Base-by-base conservation (phyloP, 2,329 filamentous ascomycete genomes). In the Cytospora schulzeri region DNA sequence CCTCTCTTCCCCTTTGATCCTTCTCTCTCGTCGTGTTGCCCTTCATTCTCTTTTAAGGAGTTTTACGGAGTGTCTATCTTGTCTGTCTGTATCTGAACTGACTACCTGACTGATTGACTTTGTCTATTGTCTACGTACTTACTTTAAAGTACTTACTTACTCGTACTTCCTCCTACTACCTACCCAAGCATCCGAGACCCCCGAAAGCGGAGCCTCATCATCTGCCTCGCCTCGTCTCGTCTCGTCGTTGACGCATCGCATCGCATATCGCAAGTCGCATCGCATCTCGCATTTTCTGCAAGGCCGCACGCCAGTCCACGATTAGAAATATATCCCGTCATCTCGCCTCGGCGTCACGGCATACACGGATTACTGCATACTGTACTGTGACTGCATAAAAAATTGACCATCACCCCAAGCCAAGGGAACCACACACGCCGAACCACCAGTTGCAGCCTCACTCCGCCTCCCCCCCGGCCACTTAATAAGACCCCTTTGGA, bases 181-280 rank as follows among this genome's bases (percentile, higher is more conserved):
- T 54, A 48, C 8, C 31, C 31, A 29, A 31, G 52, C 60, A 15
- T 57, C 59, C 54, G 55, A 52, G 35, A 33, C 22, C 60, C 54
- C 66, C 66, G 66, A 67, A 67, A 67, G 66, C 66, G 66, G 66
- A 67, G 66, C 60, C 66, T 67, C 55, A 56, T 54, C 63, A 55
- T 45, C 59, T 50, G 66, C 58, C 64, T 60, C 63, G 53, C 33
- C 53, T 57, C 56, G 24, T 31, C 24, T n/a, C n/a, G n/a, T n/a
- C n/a, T n/a, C n/a, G n/a, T n/a, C 66, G 53, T 63, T 60, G 54
- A 56, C 45, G 61, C 54, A 55, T 55, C 24, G 31, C 60, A n/a
- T 35, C 60, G 17, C 45, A n/a, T 38, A 14, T 45, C 38, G 19
- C 38, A 45, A 4, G 4, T 24, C n/a, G 41, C n/a, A 48, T 48